Evolutionary conservation across 169 alveolate genomes (phyloP).

Genomic region (Perkinsus marinus): DNA sequence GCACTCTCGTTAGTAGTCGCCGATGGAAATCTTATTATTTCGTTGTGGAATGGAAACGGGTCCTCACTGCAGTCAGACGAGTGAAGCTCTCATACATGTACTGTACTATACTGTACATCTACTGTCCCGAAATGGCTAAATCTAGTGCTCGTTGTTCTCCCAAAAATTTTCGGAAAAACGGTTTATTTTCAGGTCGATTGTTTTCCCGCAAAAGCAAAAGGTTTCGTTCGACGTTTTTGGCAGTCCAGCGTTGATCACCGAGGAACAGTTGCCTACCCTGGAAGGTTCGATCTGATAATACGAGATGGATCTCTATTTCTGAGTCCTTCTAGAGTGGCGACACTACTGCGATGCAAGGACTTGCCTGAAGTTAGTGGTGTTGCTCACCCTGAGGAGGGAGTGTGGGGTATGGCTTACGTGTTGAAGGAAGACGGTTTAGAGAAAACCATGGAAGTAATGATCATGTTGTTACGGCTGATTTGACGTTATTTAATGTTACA

Average conservation of each 20-base stretch:
- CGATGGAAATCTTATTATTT: too few relatives aligned
- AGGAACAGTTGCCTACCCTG: background rate
- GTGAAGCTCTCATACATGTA: too few relatives aligned
- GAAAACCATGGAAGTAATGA: background rate
- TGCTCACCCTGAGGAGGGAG: background rate
- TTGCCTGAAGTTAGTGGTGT: background rate
- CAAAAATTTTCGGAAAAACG: too few relatives aligned
- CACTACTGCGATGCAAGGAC: background rate
- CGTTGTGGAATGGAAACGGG: too few relatives aligned
- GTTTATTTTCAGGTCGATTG: background rate
- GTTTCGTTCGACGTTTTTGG: background rate
- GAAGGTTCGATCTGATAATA: too few relatives aligned
- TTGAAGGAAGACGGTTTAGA: background rate
- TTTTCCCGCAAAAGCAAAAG: background rate
- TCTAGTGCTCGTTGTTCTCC: too few relatives aligned
- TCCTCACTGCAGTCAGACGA: too few relatives aligned
- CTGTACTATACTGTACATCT: too few relatives aligned
- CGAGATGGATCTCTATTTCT: background rate
- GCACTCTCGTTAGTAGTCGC: too few relatives aligned
- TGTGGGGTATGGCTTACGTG: background rate
- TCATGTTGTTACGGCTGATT: too few relatives aligned
- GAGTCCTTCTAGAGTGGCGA: background rate
- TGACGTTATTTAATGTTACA: too few relatives aligned
- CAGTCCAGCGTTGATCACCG: background rate
- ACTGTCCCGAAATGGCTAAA: too few relatives aligned